Conservation (phyloP, 2,329 filamentous ascomycete species). For the Diaporthe citri region DNA sequence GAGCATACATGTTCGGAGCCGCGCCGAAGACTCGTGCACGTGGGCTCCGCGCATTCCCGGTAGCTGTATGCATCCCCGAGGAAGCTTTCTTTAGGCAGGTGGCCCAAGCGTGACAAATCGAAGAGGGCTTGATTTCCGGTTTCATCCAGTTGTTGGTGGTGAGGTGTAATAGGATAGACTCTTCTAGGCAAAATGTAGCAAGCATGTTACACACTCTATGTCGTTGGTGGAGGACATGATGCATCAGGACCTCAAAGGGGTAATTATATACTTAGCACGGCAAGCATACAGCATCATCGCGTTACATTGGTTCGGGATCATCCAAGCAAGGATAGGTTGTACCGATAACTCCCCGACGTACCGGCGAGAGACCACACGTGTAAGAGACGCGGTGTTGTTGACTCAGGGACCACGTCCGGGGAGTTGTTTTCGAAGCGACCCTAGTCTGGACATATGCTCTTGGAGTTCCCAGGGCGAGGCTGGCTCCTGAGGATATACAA, state of each 20-base stretch:
- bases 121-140: neutral
- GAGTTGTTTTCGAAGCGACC: neutral
- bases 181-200: neutral
- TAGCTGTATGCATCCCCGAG: neutral
- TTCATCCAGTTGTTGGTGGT: neutral
- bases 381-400: neutral
- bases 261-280: neutral
- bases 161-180: no score
- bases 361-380: neutral
- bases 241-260: neutral
- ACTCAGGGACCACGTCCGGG: neutral
- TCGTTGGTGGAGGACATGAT: neutral
- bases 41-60: no score
- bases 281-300: neutral
- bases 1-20: slow-evolving; percentile 5
- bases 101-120: neutral
- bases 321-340: neutral
- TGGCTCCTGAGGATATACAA: neutral
- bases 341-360: neutral
- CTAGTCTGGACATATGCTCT: neutral
- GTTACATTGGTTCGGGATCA: neutral
- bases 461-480: neutral
- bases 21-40: neutral
- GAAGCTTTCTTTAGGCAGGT: neutral
- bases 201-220: neutral